Evolutionary conservation across 495 filamentous ascomycete genomes (phyloP), one percentile per base, ranked within the genome.

Genomic region (Rusavskia elegans): DNA sequence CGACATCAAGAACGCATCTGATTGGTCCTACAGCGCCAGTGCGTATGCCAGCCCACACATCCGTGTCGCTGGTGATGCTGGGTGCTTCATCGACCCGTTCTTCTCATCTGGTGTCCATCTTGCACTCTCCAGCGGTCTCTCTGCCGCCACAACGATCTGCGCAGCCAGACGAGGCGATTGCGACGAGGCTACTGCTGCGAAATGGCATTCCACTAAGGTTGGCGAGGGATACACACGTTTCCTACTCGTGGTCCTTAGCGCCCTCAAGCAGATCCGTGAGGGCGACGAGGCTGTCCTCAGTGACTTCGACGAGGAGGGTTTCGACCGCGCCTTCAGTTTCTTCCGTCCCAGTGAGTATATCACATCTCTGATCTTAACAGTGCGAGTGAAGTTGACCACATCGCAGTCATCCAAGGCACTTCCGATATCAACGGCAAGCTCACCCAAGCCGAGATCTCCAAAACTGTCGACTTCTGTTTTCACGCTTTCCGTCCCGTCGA

Each of bases 51-150:
- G 37, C 39, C 64, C 68, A 0, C 20, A 62, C 42, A 29, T 63
- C 5, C 67, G 68, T 14, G 56, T 71, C 25, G 64, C 56, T 11
- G 68, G 69, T 5, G 69, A 72, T 52, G 68, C 69, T 0, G 68
- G 67, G 2, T 68, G 60, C 54, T 71, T 72, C 55, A 70, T 72
- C 48, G 69, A 70, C 48, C 66, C 67, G 3, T 66, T 57, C 53
- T 72, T 73, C 57, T 67, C 65, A 2, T 71, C 70, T 3, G 74
- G 71, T 21, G 68, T 74, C 0, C 75, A 78, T 51, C 54, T 78
- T 10, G 75, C 73, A 1, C 37, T 77, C 3, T 36, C 62, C 2
- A 58, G 66, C 20, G 75, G 59, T 23, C 62, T 78, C 0, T 70
- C 73, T 0, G 74, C 74, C 2, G 74, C 71, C n/a, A 55, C 55